Conservation (phyloP, 164 flowering plant genomes). For the Warburgia ugandensis region DNA sequence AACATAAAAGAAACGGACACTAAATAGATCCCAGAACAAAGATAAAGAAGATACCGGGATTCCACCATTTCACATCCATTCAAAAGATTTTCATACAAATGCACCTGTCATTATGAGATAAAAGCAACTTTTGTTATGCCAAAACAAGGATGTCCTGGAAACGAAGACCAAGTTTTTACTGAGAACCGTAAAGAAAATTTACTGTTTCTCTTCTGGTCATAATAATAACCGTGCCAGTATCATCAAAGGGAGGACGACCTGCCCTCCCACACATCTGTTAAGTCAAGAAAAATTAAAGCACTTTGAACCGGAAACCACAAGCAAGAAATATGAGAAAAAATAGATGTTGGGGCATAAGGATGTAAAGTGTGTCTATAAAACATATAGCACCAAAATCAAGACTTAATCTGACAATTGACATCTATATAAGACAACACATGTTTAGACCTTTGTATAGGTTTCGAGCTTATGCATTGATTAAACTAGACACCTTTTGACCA, state of each 20-base stretch:
- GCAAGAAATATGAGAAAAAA: background rate
- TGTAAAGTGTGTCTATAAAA: no score
- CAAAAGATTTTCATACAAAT: conserved; percentile 90
- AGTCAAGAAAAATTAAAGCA: background rate
- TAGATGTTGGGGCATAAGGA: no score
- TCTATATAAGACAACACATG: no score
- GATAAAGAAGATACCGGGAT: conserved; percentile 60
- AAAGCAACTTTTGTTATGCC: background rate
- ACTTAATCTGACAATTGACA: no score
- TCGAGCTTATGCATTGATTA: no score
- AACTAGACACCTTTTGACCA: no score
- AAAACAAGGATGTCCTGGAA: background rate
- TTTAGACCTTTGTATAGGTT: no score
- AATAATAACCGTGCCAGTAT: conserved; percentile 86
- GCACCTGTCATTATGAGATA: conserved; percentile 47
- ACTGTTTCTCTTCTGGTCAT: conserved; percentile 98
- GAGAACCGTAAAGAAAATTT: background rate
- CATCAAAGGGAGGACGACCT: conserved; percentile 97
- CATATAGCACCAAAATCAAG: no score
- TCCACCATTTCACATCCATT: conserved; percentile 94
- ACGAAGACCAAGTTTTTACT: background rate
- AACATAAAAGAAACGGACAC: conserved; percentile 5
- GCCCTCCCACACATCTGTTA: conserved; percentile 97
- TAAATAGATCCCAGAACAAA: conserved; percentile 2
- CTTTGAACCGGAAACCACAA: background rate